Evolutionary conservation across 1,284 basidiomycete species (phyloP).

Genomic region (Boletellus dicymbophilus): DNA sequence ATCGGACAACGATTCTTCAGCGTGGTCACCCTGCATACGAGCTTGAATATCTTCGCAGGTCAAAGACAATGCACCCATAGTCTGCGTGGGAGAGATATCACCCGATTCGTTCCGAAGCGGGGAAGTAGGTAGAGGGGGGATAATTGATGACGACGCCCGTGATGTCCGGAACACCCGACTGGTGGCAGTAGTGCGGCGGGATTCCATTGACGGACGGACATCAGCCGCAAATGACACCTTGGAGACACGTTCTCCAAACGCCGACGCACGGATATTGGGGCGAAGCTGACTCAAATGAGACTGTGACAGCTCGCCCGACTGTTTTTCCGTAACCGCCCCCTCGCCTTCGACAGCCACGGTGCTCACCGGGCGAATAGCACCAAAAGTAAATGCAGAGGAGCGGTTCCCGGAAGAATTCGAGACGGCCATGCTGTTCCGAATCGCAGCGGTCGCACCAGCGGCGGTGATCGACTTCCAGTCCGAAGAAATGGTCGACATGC

Average conservation of each 20-base stretch:
- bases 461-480: slow-evolving; percentile 79
- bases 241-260: slow-evolving; percentile 47
- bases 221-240: slow-evolving; percentile 78
- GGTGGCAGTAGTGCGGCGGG: slow-evolving; percentile 48
- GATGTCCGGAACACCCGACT: slow-evolving; percentile 47
- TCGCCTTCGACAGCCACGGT: slow-evolving; percentile 48
- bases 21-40: slow-evolving; percentile 31
- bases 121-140: slow-evolving; percentile 43
- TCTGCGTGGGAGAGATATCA: slow-evolving; percentile 68
- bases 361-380: slow-evolving; percentile 53
- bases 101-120: slow-evolving; percentile 35
- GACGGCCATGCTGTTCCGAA: slow-evolving; percentile 69
- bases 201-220: slow-evolving; percentile 60
- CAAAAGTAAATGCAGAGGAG: slow-evolving; percentile 55
- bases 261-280: slow-evolving; percentile 45
- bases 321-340: slow-evolving; percentile 28
- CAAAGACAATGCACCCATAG: slow-evolving; percentile 63
- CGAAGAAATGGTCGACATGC: slow-evolving; percentile 78
- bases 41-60: slow-evolving; percentile 66
- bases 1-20: slow-evolving; percentile 26
- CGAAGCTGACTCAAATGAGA: slow-evolving; percentile 55
- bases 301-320: slow-evolving; percentile 43
- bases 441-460: slow-evolving; percentile 71
- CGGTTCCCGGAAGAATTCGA: slow-evolving; percentile 39
- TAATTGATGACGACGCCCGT: slow-evolving; percentile 52